phyloP scores from a whole-genome alignment of 164 flowering plant genomes.

The Tinospora cordifolia region DNA sequence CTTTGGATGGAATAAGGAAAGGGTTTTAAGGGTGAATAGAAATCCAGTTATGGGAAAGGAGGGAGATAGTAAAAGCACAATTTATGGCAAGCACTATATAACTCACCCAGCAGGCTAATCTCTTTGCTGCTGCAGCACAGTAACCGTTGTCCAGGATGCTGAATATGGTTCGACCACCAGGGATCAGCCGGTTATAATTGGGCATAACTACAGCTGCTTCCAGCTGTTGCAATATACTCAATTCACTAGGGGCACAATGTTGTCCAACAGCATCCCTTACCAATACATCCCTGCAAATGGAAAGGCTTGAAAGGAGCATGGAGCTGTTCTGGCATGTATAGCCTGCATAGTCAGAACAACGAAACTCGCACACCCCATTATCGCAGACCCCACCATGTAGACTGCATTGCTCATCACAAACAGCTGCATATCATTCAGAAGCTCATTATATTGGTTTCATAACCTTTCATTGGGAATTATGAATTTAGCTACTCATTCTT shows the following conservation, averaged over 20 bases:
- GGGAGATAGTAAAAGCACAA: background rate
- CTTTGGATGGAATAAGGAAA: too few relatives aligned
- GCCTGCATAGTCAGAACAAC: slow-evolving; percentile 98
- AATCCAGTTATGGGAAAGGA: too few relatives aligned
- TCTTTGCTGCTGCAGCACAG: slow-evolving; percentile 85
- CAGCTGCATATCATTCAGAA: slow-evolving; percentile 49
- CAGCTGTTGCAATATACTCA: slow-evolving; percentile 79
- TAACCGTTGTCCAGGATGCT: slow-evolving; percentile 59
- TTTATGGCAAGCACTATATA: background rate
- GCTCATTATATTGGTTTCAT: background rate
- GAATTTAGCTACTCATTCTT: background rate
- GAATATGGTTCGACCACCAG: slow-evolving; percentile 62
- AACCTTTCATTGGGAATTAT: background rate
- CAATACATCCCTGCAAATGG: slow-evolving; percentile 69
- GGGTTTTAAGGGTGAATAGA: too few relatives aligned
- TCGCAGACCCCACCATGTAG: slow-evolving; percentile 98
- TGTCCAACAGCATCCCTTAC: slow-evolving; percentile 58
- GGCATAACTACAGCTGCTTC: slow-evolving; percentile 95
- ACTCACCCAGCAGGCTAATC: slow-evolving; percentile 97
- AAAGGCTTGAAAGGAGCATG: slow-evolving; percentile 62
- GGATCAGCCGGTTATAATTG: slow-evolving; percentile 81
- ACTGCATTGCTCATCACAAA: slow-evolving; percentile 94
- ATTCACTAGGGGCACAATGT: slow-evolving; percentile 95
- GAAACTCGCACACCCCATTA: slow-evolving; percentile 91
- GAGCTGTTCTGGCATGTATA: slow-evolving; percentile 96